These are phyloP conservation scores for Hypoxylon sp. DNA, from an alignment of 2,329 filamentous ascomycete species.

Conservation along the genomic window DNA sequence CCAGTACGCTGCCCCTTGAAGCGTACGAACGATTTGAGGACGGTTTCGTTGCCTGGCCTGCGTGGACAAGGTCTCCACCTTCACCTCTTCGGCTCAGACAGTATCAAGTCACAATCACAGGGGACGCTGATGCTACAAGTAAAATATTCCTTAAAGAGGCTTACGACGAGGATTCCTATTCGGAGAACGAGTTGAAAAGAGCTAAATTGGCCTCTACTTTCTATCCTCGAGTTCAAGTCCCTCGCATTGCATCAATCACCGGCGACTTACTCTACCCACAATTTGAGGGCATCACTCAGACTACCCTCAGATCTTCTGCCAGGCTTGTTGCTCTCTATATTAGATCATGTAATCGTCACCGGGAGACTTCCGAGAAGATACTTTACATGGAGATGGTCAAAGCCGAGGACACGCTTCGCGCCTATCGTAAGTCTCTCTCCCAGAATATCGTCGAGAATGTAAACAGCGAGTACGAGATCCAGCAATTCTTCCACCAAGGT, in stretches of 20 bases:
- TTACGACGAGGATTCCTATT: background rate
- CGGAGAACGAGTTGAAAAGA: background rate
- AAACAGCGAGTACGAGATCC: too few relatives aligned
- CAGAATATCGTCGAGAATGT: background rate
- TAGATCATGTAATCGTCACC: too few relatives aligned
- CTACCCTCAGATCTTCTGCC: conserved; percentile 21
- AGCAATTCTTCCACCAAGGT: too few relatives aligned
- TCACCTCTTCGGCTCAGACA: background rate
- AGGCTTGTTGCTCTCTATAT: too few relatives aligned
- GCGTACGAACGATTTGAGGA: background rate
- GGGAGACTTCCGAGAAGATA: conserved; percentile 4
- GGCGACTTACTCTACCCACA: conserved; percentile 32
- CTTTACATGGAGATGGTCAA: conserved; percentile 36
- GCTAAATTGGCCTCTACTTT: background rate
- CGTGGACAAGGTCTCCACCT: background rate
- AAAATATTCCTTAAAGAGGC: background rate
- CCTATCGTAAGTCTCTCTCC: conserved; percentile 25
- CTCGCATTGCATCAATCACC: conserved; percentile 5
- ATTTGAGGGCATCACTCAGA: conserved; percentile 14
- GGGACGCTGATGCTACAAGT: background rate
- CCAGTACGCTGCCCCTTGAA: background rate
- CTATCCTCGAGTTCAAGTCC: conserved; percentile 22
- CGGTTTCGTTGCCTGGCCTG: background rate
- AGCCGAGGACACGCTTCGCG: conserved; percentile 34
- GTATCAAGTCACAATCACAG: background rate